Percentiles rank a stretch among this genome's conserved stretches.
phyloP scores from a whole-genome alignment of 1,139 yeast species.

The Nakaseomyces uthaithaninus region DNA sequence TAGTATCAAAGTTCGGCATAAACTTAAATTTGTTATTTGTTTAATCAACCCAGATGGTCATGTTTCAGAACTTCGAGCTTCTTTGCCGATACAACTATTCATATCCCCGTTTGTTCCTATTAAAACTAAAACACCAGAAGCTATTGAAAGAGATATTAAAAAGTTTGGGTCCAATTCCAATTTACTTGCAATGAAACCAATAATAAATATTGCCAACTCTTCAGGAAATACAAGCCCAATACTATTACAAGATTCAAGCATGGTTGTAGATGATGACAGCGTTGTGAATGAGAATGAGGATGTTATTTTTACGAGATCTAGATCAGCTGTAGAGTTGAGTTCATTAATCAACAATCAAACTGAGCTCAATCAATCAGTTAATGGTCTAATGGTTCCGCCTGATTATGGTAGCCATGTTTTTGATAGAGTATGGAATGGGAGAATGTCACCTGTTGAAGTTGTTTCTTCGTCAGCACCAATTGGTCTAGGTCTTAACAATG shows the following conservation, averaged over 20 bases:
- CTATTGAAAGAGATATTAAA: conserved; percentile 11
- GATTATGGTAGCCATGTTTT: conserved; percentile 77
- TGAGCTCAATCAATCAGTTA: conserved; percentile 16
- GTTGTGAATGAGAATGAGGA: conserved; percentile 26
- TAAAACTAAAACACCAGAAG: conserved; percentile 42
- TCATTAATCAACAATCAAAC: conserved; percentile 14
- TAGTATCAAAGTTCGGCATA: conserved; percentile 52
- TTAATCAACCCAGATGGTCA: conserved; percentile 56
- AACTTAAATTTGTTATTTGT: conserved; percentile 49
- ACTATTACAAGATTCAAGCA: neutral
- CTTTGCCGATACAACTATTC: conserved; percentile 54
- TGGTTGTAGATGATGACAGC: neutral
- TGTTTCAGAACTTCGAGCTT: conserved; percentile 60
- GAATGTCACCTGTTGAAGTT: conserved; percentile 4
- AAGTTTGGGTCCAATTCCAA: conserved; percentile 12
- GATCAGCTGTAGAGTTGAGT: conserved; percentile 23
- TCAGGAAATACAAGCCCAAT: conserved; percentile 6
- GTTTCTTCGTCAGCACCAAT: neutral
- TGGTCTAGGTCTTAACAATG: neutral
- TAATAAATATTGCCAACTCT: conserved; percentile 8
- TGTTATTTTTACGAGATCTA: conserved; percentile 30
- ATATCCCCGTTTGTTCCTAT: conserved; percentile 74
- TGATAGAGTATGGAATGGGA: conserved; percentile 75
- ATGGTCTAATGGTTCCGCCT: conserved; percentile 65
- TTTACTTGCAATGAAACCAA: neutral